Base-by-base conservation (phyloP, 1,139 yeast genomes). In the Torulaspora globosa region DNA sequence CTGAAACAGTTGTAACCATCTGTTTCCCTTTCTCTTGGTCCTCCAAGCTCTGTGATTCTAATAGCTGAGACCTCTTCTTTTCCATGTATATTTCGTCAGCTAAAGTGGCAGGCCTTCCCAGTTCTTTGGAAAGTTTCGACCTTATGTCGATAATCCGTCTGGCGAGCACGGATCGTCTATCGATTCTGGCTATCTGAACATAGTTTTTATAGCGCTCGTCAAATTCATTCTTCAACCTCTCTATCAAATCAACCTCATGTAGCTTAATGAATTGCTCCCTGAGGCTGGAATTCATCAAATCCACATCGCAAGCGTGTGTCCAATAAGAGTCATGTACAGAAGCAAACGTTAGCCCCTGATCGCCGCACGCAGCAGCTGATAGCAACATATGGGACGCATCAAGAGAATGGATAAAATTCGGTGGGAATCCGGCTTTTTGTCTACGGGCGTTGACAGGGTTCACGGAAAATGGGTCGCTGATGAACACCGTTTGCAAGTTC, bases 291-390 rank as follows among this genome's bases (percentile, higher is more conserved):
- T 83, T 88, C 94, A 92, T 84, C 6, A 58, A 63, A 53, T 82
- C 84, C 28, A 92, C 80, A 62, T 87, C 94, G 34, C 80, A 72
- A 1, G 98, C 97, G 66, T 94, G 98, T 0, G 98, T 89, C 99
- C 99, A 92, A 65, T 87, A 92, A 1, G 97, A 90, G 66, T 92
- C 99, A 67, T 92, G 99, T 28, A 92, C 99, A 0, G 97, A 83
- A 0, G 98, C 97, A 73, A 94, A 92, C n/a, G 80, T 72, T 45
- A 92, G 66, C 0, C 78, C 80, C 3, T 65, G 63, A 38, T 79
- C 74, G n/a, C 84, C 80, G 66, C 97, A 89, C 19, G 80, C 80
- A 39, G 80, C 73, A 0, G 97, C 95, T 9, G 96, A 84, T 75
- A 90, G 72, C 47, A 92, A 73, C 98, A 92, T 92, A 63, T 92